A percentile compares a stretch with the other conserved stretches of the same genome.
phyloP scores from a whole-genome alignment of 768 basidiomycete species.

The Mycena rosella region DNA sequence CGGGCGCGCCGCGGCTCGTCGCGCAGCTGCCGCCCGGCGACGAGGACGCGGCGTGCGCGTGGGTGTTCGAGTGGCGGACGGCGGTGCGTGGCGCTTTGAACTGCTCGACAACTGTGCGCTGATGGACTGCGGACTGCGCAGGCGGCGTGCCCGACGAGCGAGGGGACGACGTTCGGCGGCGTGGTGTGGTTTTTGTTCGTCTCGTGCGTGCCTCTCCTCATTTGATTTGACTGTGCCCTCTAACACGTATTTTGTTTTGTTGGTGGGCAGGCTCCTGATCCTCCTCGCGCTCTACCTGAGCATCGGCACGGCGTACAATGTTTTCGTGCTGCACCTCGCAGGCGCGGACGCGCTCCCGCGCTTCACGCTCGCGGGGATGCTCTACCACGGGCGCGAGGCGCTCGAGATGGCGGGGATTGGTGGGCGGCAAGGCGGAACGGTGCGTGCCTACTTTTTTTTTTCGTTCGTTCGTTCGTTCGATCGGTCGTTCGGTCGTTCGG shows the following conservation, averaged over 20 bases:
- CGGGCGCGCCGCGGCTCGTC: constrained; percentile 67
- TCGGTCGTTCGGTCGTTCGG: no score
- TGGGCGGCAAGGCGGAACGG: constrained; percentile 16
- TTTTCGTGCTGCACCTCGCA: constrained; percentile 76
- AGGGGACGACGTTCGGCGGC: constrained; percentile 63
- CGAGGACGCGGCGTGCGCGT: constrained; percentile 64
- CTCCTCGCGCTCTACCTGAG: constrained; percentile 75
- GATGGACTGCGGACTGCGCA: no score
- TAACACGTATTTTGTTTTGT: no score
- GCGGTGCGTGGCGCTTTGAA: constrained; percentile 65
- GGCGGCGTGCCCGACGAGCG: constrained; percentile 47
- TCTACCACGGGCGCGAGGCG: constrained; percentile 60
- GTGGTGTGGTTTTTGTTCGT: constrained; percentile 68
- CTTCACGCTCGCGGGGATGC: constrained; percentile 65
- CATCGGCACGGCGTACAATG: constrained; percentile 81
- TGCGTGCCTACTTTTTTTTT: not conserved
- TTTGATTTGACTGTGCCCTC: no score
- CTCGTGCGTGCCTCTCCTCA: constrained; percentile 62
- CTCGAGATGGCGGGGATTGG: constrained; percentile 43
- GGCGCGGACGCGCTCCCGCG: constrained; percentile 83
- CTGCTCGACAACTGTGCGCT: constrained; percentile 41
- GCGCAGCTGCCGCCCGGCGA: constrained; percentile 71
- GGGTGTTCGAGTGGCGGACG: constrained; percentile 88
- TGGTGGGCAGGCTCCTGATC: constrained; percentile 57
- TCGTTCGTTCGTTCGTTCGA: no score